A percentile compares a stretch with the other conserved stretches of the same genome.
These are phyloP conservation scores for Mycena amicta DNA, from an alignment of 768 basidiomycete species.

Conservation along the genomic window DNA sequence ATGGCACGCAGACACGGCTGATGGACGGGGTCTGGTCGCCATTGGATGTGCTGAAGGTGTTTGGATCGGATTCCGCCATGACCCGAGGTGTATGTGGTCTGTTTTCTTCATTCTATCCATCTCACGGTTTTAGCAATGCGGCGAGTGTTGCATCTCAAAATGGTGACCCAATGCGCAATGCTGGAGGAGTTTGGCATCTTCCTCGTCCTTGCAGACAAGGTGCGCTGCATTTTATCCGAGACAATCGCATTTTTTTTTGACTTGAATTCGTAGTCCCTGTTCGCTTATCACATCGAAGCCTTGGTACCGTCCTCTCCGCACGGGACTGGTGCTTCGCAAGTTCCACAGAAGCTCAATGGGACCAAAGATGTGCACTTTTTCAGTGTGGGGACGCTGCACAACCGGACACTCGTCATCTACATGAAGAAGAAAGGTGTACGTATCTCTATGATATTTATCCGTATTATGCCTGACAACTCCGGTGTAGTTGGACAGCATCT, in stretches of 20 bases:
- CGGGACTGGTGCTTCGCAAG: conserved; percentile 66
- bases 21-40: conserved; percentile 85
- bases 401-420: conserved; percentile 88
- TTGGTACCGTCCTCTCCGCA: conserved; percentile 86
- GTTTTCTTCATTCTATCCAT: background rate
- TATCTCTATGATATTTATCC: too few species aligned
- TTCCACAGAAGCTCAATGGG: conserved; percentile 88
- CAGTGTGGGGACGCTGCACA: conserved; percentile 84
- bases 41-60: conserved; percentile 96
- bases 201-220: conserved; percentile 93
- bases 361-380: conserved; percentile 87
- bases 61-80: conserved; percentile 94
- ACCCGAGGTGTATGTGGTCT: conserved; percentile 70
- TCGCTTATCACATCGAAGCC: conserved; percentile 95
- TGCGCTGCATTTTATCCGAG: conserved; percentile 23
- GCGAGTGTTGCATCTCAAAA: conserved; percentile 89
- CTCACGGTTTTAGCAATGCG: conserved; percentile 67
- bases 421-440: conserved; percentile 91
- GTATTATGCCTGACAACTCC: too few species aligned
- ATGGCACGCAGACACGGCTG: conserved; percentile 69
- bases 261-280: conserved; percentile 76
- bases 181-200: conserved; percentile 96
- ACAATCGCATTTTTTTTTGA: background rate
- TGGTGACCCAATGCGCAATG: conserved; percentile 95
- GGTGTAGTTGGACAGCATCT: conserved; percentile 85